Evolutionary conservation across 768 basidiomycete species (phyloP), one percentile per base, ranked within the genome.

Genomic region (Termitomyces sp.): DNA sequence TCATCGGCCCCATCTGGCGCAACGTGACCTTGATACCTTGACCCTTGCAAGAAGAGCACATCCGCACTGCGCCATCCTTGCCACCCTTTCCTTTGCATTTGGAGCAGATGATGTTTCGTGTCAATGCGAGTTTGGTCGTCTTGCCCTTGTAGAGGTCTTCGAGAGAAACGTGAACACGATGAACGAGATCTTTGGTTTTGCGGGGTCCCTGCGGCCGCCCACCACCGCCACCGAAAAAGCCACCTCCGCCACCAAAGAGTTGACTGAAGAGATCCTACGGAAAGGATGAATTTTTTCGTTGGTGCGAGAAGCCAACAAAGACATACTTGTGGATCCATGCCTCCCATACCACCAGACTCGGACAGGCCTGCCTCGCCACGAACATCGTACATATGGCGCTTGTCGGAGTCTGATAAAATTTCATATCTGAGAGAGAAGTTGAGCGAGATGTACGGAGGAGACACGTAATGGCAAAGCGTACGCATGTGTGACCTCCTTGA

Each of bases 91-190:
- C 97, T 63, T 88, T 88, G 76, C 97, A 99, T 67, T 94, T 93
- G 53, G 77, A 68, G 74, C 97, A 99, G 65, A 98, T 89, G 59
- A 94, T 82, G 64, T 96, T 97, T 59, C 96, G 91, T 18, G 94
- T 97, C 42, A 99, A 80, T 39, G 97, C 92, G 56, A 99, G 90
- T 73, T 98, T 98, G 42, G 95, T 94, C 4, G 94, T 96, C 75
- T 98, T 99, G 72, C 97, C 96, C 71, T 91, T 94, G 85, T 98
- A 98, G 4, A 99, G 84, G 69, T 99, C 97, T 73, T 98, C 96
- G 59, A 99, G 85, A n/a, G 93, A 85, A 65, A 98, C 94, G 66
- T 89, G 82, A 59, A 98, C 91, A 53, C 95, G 90, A 73, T 99
- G 97, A 5, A 98, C 90, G 60, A 99, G 91, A 72, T 99, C 97